Conservation (phyloP, 495 filamentous ascomycete genomes). For the Cairneyella variabilis region DNA sequence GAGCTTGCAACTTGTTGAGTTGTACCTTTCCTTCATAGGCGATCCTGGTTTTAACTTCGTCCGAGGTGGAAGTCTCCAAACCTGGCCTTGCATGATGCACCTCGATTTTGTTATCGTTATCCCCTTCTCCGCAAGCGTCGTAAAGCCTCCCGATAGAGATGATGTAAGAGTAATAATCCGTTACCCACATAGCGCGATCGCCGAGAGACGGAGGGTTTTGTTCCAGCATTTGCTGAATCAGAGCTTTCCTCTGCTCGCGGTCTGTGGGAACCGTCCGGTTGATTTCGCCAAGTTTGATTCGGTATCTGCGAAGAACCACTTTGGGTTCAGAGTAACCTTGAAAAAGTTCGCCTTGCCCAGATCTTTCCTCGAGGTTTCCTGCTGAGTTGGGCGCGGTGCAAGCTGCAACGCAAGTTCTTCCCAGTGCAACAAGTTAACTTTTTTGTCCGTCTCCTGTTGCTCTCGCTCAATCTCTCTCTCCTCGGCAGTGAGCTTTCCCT, state of each 20-base stretch:
- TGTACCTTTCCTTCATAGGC: neutral
- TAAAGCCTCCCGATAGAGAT: neutral
- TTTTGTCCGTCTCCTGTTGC: no score
- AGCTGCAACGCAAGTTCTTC: no score
- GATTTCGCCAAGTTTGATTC: neutral
- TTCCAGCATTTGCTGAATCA: neutral
- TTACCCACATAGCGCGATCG: neutral
- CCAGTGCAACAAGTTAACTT: no score
- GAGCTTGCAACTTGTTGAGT: neutral
- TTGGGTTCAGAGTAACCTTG: no score
- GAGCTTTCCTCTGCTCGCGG: neutral
- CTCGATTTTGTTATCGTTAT: no score
- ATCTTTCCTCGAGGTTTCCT: no score
- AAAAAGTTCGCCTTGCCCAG: no score
- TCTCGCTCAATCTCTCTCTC: no score
- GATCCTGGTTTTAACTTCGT: neutral
- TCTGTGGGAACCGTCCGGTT: neutral
- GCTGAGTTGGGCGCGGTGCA: no score
- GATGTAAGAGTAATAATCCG: conserved; percentile 1
- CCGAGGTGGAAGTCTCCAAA: neutral
- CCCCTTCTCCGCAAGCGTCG: no score
- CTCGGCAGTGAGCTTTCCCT: no score
- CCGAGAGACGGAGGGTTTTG: neutral
- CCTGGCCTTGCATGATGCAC: neutral
- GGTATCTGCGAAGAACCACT: no score